Conservation (phyloP, 192 early-diverging fungal species). For the Coemansia pectinata region DNA sequence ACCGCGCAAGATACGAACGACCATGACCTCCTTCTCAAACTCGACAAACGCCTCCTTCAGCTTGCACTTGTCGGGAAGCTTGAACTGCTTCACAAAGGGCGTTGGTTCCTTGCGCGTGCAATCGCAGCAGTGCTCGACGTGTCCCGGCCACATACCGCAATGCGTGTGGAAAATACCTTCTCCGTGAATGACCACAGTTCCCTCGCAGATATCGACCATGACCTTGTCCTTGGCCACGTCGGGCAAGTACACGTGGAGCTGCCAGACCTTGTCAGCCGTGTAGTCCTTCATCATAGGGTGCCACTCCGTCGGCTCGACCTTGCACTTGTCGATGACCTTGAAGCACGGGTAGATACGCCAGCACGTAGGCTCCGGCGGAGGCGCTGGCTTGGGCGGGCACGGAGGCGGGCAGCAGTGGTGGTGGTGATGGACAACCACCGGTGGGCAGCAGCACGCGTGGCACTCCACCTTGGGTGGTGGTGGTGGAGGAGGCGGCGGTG, state of each 20-base stretch:
- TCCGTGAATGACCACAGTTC: constrained; percentile 40
- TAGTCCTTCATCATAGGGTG: constrained; percentile 52
- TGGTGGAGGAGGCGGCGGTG: constrained; percentile 12
- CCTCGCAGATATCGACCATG: constrained; percentile 42
- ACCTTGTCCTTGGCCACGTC: constrained; percentile 53
- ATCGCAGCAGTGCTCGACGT: constrained; percentile 53
- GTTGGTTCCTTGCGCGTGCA: constrained; percentile 51
- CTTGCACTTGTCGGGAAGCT: constrained; percentile 45
- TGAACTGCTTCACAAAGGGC: constrained; percentile 44
- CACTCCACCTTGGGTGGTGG: background rate
- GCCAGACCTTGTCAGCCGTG: constrained; percentile 53
- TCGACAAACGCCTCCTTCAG: constrained; percentile 40
- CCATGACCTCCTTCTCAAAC: constrained; percentile 55
- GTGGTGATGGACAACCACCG: constrained; percentile 9
- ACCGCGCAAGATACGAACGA: constrained; percentile 45
- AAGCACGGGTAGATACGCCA: constrained; percentile 56
- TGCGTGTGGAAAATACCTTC: constrained; percentile 54
- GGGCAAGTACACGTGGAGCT: constrained; percentile 53
- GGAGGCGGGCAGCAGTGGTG: constrained; percentile 24
- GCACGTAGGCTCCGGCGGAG: constrained; percentile 23
- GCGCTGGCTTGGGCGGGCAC: constrained; percentile 31
- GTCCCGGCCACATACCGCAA: constrained; percentile 55
- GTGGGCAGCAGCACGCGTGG: background rate
- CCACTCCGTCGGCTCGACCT: constrained; percentile 40
- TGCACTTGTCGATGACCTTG: constrained; percentile 43